Conservation (phyloP, 768 basidiomycete genomes). For the Panaeolus cyanescens region DNA sequence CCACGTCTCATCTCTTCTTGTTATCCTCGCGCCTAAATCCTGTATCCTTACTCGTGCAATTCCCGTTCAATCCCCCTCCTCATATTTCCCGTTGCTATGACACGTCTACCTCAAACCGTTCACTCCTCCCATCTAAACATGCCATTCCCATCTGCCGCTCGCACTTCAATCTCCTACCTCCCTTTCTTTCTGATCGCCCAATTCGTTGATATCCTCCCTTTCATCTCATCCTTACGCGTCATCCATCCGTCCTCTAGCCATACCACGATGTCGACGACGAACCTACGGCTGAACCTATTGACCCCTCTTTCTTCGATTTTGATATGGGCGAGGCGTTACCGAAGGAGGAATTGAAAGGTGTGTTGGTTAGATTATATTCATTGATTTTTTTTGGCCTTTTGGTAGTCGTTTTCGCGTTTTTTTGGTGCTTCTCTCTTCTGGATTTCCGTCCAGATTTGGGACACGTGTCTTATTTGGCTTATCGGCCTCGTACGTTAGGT, state of each 20-base stretch:
- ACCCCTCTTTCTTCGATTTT: constrained; percentile 83
- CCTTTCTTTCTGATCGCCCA: background rate
- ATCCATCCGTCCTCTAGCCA: constrained; percentile 53
- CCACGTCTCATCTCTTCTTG: background rate
- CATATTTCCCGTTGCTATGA: too few species aligned
- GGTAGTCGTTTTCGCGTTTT: background rate
- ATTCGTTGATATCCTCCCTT: background rate
- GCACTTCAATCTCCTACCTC: background rate
- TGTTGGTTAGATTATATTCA: constrained; percentile 16
- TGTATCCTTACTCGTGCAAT: too few species aligned
- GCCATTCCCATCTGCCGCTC: background rate
- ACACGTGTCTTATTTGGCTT: too few species aligned
- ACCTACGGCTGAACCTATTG: constrained; percentile 74
- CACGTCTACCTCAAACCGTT: too few species aligned
- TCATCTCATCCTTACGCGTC: background rate
- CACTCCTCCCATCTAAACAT: too few species aligned
- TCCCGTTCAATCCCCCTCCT: too few species aligned
- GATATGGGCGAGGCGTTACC: constrained; percentile 66
- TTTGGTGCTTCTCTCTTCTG: background rate
- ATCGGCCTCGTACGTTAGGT: too few species aligned
- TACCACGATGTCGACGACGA: constrained; percentile 92
- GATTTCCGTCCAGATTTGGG: too few species aligned
- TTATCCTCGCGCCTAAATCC: too few species aligned
- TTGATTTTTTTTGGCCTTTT: too few species aligned
- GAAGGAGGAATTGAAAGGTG: constrained; percentile 74